A percentile compares a stretch with the other conserved stretches of the same genome.
These are phyloP conservation scores for Podila horticola DNA, from an alignment of 192 early-diverging fungal species.

Conservation along the genomic window DNA sequence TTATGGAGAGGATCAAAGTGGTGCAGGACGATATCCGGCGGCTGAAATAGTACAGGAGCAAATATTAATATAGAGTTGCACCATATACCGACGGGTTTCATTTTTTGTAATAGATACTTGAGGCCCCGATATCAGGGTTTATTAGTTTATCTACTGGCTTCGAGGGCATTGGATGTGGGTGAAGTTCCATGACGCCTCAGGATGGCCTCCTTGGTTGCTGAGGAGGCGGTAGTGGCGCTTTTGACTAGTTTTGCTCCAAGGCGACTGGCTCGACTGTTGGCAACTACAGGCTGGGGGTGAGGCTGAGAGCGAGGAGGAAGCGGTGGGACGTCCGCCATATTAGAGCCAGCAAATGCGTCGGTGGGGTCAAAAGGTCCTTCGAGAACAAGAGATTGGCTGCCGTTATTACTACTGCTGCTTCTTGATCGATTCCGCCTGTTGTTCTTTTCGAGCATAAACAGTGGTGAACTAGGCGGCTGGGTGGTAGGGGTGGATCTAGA, in stretches of 20 bases:
- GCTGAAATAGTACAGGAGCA: slow-evolving; percentile 5
- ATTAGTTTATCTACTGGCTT: slow-evolving; percentile 17
- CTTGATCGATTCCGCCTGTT: background rate
- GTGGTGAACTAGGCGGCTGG: background rate
- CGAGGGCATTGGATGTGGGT: background rate
- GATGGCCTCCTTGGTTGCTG: background rate
- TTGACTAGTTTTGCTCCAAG: background rate
- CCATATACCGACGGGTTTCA: background rate
- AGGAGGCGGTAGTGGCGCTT: background rate
- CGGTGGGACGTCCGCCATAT: background rate
- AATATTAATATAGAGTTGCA: background rate
- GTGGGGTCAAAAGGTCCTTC: background rate
- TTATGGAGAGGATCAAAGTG: slow-evolving; percentile 31
- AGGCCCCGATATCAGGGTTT: background rate
- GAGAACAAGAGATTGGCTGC: background rate
- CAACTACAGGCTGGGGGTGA: background rate
- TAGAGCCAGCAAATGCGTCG: background rate
- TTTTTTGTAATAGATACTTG: slow-evolving; percentile 1
- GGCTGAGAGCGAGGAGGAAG: background rate
- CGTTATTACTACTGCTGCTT: background rate
- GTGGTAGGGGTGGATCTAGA: background rate
- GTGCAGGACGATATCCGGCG: slow-evolving; percentile 44
- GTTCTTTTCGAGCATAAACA: background rate
- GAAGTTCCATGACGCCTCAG: background rate
- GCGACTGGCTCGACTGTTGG: background rate